Evolutionary conservation across 2,329 filamentous ascomycete species (phyloP).

Genomic region (Berkeleyomyces basicola): DNA sequence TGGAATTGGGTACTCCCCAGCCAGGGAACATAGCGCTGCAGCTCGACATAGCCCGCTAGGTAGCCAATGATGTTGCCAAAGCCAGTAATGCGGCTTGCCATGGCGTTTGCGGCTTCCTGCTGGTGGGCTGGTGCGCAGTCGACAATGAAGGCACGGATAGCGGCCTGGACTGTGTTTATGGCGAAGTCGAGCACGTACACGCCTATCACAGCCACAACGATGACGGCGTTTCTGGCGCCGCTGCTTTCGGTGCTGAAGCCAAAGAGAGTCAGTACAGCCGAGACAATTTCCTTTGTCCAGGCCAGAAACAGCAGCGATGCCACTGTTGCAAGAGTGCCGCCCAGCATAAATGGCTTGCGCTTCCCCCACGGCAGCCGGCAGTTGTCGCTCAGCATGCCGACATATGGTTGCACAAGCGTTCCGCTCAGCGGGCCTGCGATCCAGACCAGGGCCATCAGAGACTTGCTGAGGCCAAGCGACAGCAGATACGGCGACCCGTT

Average conservation of each 20-base stretch:
- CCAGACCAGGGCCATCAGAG: slow-evolving; percentile 70
- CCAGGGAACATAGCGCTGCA: slow-evolving; percentile 59
- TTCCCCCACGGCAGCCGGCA: slow-evolving; percentile 61
- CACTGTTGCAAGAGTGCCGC: slow-evolving; percentile 50
- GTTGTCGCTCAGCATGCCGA: slow-evolving; percentile 67
- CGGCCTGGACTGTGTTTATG: slow-evolving; percentile 94
- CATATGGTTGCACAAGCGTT: slow-evolving; percentile 64
- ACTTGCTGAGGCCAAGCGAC: slow-evolving; percentile 68
- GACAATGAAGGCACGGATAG: slow-evolving; percentile 79
- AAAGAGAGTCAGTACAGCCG: slow-evolving; percentile 50
- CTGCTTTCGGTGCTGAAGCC: slow-evolving; percentile 50
- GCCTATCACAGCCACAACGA: slow-evolving; percentile 65
- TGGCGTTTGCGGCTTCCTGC: slow-evolving; percentile 84
- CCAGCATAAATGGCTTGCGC: slow-evolving; percentile 67
- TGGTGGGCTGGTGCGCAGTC: slow-evolving; percentile 86
- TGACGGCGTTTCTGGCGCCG: slow-evolving; percentile 47
- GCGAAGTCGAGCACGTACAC: slow-evolving; percentile 87
- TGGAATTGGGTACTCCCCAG: slow-evolving; percentile 86
- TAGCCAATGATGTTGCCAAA: slow-evolving; percentile 86
- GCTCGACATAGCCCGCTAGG: slow-evolving; percentile 66
- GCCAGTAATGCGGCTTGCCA: slow-evolving; percentile 76
- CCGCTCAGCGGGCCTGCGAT: slow-evolving; percentile 64
- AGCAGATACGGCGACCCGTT: slow-evolving; percentile 78
- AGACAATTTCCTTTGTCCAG: slow-evolving; percentile 59
- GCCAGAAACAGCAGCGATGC: slow-evolving; percentile 51